phyloP scores from a whole-genome alignment of 2,329 filamentous ascomycete genomes.

The Gremmenia infestans region DNA sequence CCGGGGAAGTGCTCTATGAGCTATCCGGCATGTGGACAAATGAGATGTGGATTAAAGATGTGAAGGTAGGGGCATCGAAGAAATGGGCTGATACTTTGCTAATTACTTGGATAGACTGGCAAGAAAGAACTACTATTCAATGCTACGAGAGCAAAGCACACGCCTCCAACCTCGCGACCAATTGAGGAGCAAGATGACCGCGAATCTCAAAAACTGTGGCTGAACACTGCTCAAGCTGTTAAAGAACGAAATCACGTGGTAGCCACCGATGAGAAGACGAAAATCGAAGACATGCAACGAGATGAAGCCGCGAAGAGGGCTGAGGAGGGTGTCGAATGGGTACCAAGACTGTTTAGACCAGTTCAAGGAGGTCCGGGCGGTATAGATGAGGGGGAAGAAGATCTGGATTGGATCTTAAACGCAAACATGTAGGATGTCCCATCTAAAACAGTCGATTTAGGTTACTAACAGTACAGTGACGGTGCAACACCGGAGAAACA shows the following conservation, averaged over 20 bases:
- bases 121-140: constrained; percentile 89
- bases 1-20: constrained; percentile 84
- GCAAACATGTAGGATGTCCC: constrained; percentile 63
- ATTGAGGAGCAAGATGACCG: constrained; percentile 82
- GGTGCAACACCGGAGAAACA: constrained; percentile 62
- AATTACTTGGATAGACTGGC: constrained; percentile 57
- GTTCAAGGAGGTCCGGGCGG: constrained; percentile 68
- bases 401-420: constrained; percentile 92
- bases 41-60: constrained; percentile 87
- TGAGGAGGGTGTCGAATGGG: constrained; percentile 80
- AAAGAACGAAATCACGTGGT: constrained; percentile 79
- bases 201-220: constrained; percentile 87
- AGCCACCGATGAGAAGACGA: constrained; percentile 94
- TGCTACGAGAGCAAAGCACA: constrained; percentile 71
- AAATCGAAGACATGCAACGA: constrained; percentile 87
- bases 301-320: constrained; percentile 78
- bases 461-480: constrained; percentile 43
- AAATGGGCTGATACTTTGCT: background rate
- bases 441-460: background rate
- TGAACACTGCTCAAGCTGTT: constrained; percentile 74
- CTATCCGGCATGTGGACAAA: constrained; percentile 89
- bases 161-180: constrained; percentile 67
- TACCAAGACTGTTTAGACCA: constrained; percentile 75
- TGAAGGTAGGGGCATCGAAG: constrained; percentile 52
- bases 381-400: constrained; percentile 75